A percentile compares a stretch with the other conserved stretches of the same genome.
Conservation (phyloP, 306 rosid genomes). For the Cucumis hystrix region DNA sequence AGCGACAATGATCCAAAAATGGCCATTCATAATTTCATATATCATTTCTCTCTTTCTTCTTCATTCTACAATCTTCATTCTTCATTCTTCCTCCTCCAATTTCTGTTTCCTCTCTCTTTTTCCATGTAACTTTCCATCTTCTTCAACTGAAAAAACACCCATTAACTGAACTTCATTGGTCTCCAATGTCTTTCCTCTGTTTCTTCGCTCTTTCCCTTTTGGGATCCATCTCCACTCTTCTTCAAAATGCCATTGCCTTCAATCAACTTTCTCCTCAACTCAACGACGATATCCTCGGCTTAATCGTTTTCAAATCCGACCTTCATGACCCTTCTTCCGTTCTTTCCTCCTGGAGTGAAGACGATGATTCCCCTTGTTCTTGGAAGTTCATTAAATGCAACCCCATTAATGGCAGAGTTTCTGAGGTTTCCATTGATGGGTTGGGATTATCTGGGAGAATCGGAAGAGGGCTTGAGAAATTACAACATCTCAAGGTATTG, state of each 20-base stretch:
- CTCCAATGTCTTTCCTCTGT: background rate
- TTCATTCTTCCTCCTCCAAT: background rate
- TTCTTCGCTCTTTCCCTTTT: background rate
- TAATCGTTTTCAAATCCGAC: slow-evolving; percentile 78
- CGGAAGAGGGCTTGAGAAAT: slow-evolving; percentile 70
- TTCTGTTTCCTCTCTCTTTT: background rate
- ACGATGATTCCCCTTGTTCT: slow-evolving; percentile 61
- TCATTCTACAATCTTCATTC: background rate
- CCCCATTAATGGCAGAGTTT: slow-evolving; percentile 38
- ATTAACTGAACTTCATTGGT: background rate
- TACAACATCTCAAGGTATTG: slow-evolving; percentile 48
- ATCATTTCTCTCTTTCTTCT: background rate
- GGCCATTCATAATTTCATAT: background rate
- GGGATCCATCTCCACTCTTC: background rate
- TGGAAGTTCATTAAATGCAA: slow-evolving; percentile 58
- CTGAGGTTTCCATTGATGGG: slow-evolving; percentile 39
- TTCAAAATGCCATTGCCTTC: background rate
- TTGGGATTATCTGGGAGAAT: slow-evolving; percentile 47
- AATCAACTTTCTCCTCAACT: background rate
- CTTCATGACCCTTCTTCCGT: slow-evolving; percentile 54
- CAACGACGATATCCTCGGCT: slow-evolving; percentile 76
- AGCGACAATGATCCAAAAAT: background rate
- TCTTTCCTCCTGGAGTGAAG: slow-evolving; percentile 83
- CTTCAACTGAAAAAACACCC: background rate
- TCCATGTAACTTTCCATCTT: background rate